Conservation (phyloP, 345 rosid species). For the Sisymbrium altissimum region DNA sequence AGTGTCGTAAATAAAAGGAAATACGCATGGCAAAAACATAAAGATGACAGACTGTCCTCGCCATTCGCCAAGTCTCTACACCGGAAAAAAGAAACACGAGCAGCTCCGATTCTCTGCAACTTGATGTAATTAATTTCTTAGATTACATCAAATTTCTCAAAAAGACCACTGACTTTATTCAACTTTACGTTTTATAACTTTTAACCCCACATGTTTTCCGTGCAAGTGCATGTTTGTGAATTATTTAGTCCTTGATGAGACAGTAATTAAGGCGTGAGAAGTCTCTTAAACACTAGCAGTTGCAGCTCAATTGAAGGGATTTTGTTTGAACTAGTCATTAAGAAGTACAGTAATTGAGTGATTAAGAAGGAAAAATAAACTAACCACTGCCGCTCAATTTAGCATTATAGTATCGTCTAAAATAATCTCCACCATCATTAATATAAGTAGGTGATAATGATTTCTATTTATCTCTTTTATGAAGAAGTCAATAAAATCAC, state of each 20-base stretch:
- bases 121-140: not conserved
- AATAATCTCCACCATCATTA: not conserved
- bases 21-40: not conserved
- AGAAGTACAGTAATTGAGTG: not conserved
- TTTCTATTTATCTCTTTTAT: not conserved
- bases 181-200: not conserved
- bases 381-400: not conserved
- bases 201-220: conserved; percentile 25
- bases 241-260: not conserved
- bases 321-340: not conserved
- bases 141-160: not conserved
- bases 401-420: not conserved
- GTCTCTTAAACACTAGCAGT: not conserved
- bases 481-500: not conserved
- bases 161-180: conserved; percentile 5
- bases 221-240: not conserved
- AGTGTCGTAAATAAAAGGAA: not conserved
- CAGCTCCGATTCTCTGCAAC: not conserved
- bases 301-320: not conserved
- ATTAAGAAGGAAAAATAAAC: not conserved
- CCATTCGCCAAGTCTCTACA: conserved; percentile 10
- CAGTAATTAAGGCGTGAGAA: not conserved
- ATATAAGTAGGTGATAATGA: not conserved
- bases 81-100: not conserved
- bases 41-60: conserved; percentile 29